Percentiles rank a stretch among this genome's conserved stretches.
phyloP scores from a whole-genome alignment of 179 eudicot species.

The Amaranthus tricolor region DNA sequence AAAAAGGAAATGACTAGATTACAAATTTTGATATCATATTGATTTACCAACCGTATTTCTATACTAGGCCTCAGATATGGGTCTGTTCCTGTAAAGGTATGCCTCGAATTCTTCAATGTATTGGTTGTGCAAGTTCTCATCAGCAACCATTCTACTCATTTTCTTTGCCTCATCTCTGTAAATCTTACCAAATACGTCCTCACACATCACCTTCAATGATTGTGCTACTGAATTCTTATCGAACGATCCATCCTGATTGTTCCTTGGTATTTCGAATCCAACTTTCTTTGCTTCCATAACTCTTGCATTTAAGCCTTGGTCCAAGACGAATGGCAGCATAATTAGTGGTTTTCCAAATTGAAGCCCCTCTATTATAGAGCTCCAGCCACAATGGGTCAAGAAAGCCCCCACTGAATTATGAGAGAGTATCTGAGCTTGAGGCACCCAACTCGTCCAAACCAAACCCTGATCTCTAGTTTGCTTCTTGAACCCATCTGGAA shows the following conservation, averaged over 20 bases:
- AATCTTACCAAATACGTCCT: slow-evolving; percentile 28
- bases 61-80: slow-evolving; percentile 7
- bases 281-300: slow-evolving; percentile 38
- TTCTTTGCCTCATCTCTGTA: slow-evolving; percentile 40
- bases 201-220: slow-evolving; percentile 35
- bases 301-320: slow-evolving; percentile 39
- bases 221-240: slow-evolving; percentile 37
- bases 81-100: slow-evolving; percentile 28
- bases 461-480: slow-evolving; percentile 34
- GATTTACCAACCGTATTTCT: not conserved
- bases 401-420: slow-evolving; percentile 56
- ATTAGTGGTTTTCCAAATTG: slow-evolving; percentile 34
- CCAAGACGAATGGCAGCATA: slow-evolving; percentile 33
- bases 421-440: slow-evolving; percentile 44
- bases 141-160: slow-evolving; percentile 30
- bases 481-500: slow-evolving; percentile 47
- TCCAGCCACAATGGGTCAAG: slow-evolving; percentile 52
- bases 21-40: not conserved
- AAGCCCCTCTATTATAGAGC: slow-evolving; percentile 36
- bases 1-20: not conserved
- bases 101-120: slow-evolving; percentile 29
- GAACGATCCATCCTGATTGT: slow-evolving; percentile 46
- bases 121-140: slow-evolving; percentile 24
- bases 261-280: slow-evolving; percentile 40
- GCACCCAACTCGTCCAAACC: slow-evolving; percentile 51